phyloP scores from a whole-genome alignment of 352 stramenopile species.

The Pythium periplocum region DNA sequence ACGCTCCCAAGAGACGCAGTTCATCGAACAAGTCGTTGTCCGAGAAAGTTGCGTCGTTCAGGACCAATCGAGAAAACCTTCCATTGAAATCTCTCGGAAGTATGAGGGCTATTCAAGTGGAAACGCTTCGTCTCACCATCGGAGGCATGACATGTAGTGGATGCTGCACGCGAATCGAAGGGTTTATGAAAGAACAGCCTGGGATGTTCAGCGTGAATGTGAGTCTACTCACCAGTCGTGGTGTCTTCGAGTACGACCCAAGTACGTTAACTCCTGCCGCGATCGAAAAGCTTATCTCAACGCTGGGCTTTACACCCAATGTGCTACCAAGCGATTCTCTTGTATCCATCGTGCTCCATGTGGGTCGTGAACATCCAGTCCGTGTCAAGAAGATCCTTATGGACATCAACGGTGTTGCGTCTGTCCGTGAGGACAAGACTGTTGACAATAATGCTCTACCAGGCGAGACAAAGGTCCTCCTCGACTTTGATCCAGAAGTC shows the following conservation, averaged over 20 bases:
- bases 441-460: too few species aligned
- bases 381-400: conserved; percentile 22
- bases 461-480: not conserved
- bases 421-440: not conserved
- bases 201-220: conserved; percentile 62
- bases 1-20: too few species aligned
- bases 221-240: conserved; percentile 53
- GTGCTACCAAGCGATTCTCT: conserved; percentile 44
- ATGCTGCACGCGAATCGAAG: conserved; percentile 84
- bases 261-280: conserved; percentile 37
- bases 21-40: too few species aligned
- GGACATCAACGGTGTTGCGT: conserved; percentile 31
- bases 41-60: too few species aligned
- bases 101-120: conserved; percentile 1
- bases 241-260: conserved; percentile 45
- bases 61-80: too few species aligned
- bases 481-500: conserved; percentile 15
- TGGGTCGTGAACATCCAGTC: conserved; percentile 23
- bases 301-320: conserved; percentile 66
- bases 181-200: conserved; percentile 43
- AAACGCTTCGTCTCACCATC: conserved; percentile 51
- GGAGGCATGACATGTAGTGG: conserved; percentile 85
- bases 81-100: too few species aligned
- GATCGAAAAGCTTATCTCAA: conserved; percentile 57
- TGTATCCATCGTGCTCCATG: conserved; percentile 46